A percentile compares a stretch with the other conserved stretches of the same genome.
Evolutionary conservation across 768 basidiomycete genomes (phyloP).

Genomic region (Trametes meyenii): DNA sequence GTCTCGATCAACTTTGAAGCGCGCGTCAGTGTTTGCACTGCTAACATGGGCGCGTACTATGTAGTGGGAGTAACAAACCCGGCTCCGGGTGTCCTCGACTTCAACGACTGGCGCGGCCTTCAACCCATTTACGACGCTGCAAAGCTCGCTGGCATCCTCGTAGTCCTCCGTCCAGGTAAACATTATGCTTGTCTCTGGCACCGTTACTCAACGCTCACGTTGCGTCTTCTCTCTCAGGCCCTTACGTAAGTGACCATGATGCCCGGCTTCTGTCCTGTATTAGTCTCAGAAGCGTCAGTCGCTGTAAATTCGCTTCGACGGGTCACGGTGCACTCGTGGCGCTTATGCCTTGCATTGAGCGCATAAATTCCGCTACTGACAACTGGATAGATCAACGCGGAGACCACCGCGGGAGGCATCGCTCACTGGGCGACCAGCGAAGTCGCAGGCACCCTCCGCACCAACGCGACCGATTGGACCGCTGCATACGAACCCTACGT

Average conservation of each 20-base stretch:
- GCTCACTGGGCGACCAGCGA: slow-evolving; percentile 71
- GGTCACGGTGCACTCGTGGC: too few species aligned
- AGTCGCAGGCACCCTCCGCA: slow-evolving; percentile 68
- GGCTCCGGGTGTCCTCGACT: slow-evolving; percentile 72
- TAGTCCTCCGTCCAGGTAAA: slow-evolving; percentile 77
- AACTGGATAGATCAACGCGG: slow-evolving; percentile 69
- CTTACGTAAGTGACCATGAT: slow-evolving; percentile 31
- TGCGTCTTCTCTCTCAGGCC: slow-evolving; percentile 12
- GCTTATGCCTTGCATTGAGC: too few species aligned
- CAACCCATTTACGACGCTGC: slow-evolving; percentile 77
- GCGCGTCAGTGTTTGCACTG: neutral
- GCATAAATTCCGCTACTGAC: too few species aligned
- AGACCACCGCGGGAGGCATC: slow-evolving; percentile 78
- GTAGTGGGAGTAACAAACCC: slow-evolving; percentile 69
- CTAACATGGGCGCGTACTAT: too few species aligned
- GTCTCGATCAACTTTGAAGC: too few species aligned
- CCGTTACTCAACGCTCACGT: neutral
- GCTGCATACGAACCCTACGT: slow-evolving; percentile 77
- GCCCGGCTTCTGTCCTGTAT: too few species aligned
- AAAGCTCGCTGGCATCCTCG: slow-evolving; percentile 71
- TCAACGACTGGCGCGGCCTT: slow-evolving; percentile 68
- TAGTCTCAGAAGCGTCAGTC: too few species aligned
- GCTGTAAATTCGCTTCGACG: too few species aligned
- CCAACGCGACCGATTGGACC: slow-evolving; percentile 70
- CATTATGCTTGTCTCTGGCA: neutral